These are phyloP conservation scores for Trichoderma semiorbis DNA, from an alignment of 2,329 filamentous ascomycete species.

Conservation along the genomic window DNA sequence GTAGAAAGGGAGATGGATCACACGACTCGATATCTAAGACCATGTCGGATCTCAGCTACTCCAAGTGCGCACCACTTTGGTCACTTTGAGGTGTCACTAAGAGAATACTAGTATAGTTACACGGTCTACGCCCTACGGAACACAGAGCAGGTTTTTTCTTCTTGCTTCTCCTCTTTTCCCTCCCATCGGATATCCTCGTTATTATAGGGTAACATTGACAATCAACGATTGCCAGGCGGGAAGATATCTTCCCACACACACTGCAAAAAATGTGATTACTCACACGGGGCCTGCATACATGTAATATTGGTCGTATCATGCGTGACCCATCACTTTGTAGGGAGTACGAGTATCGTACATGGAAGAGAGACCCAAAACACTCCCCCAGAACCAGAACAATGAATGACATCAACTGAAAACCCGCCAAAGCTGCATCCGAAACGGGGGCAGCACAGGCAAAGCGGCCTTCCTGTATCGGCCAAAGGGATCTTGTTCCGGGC, in stretches of 20 bases:
- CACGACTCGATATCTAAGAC: neutral
- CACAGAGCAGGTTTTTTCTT: neutral
- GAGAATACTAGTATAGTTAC: neutral
- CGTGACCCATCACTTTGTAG: neutral
- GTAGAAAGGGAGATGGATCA: neutral
- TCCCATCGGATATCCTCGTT: neutral
- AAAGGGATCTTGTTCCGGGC: slow-evolving; percentile 12
- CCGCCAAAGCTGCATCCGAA: neutral
- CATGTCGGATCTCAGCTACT: neutral
- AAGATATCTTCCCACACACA: neutral
- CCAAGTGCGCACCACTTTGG: neutral
- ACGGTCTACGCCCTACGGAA: neutral
- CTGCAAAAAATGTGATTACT: neutral
- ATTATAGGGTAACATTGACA: neutral
- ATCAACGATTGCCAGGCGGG: neutral
- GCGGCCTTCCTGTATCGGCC: slow-evolving; percentile 6
- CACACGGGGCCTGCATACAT: neutral
- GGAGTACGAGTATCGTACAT: neutral
- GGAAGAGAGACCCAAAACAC: neutral
- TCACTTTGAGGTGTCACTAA: neutral
- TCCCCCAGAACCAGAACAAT: neutral
- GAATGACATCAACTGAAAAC: slow-evolving; percentile 2
- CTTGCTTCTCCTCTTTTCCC: neutral
- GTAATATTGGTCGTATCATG: neutral
- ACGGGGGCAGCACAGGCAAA: neutral